These are phyloP conservation scores for Multifurca ochricompacta DNA, from an alignment of 768 basidiomycete genomes.

Conservation along the genomic window DNA sequence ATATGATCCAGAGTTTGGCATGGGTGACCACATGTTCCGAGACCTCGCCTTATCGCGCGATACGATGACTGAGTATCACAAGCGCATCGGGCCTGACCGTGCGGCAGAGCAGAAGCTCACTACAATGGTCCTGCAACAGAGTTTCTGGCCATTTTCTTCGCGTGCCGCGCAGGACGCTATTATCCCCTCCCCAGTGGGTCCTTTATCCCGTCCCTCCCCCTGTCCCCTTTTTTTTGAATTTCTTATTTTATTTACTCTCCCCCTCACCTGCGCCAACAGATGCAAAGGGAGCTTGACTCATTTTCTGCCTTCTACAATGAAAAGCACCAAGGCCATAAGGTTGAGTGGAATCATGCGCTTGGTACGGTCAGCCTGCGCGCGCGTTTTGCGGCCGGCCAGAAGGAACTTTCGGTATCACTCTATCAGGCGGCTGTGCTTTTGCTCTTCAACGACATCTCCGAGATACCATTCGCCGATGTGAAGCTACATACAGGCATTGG, in stretches of 20 bases:
- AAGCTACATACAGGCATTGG: conserved; percentile 62
- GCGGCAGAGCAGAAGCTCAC: conserved; percentile 43
- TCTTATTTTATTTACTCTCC: background rate
- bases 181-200: conserved; percentile 40
- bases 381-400: conserved; percentile 56
- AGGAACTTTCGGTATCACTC: conserved; percentile 86
- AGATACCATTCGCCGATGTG: conserved; percentile 61
- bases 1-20: conserved; percentile 92
- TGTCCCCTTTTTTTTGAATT: background rate
- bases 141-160: conserved; percentile 77
- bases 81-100: conserved; percentile 25
- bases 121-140: conserved; percentile 80
- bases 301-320: conserved; percentile 69
- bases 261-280: conserved; percentile 35
- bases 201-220: too few species aligned
- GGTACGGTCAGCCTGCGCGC: conserved; percentile 75
- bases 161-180: conserved; percentile 45
- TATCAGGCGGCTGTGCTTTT: conserved; percentile 85
- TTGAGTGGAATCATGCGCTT: conserved; percentile 83
- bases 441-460: conserved; percentile 67
- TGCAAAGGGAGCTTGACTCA: conserved; percentile 59
- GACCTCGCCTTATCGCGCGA: conserved; percentile 77
- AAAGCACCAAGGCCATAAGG: conserved; percentile 66
- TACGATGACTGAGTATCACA: conserved; percentile 56
- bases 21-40: conserved; percentile 94